Conservation (phyloP, 208 protist species). For the Leishmania turanica region DNA sequence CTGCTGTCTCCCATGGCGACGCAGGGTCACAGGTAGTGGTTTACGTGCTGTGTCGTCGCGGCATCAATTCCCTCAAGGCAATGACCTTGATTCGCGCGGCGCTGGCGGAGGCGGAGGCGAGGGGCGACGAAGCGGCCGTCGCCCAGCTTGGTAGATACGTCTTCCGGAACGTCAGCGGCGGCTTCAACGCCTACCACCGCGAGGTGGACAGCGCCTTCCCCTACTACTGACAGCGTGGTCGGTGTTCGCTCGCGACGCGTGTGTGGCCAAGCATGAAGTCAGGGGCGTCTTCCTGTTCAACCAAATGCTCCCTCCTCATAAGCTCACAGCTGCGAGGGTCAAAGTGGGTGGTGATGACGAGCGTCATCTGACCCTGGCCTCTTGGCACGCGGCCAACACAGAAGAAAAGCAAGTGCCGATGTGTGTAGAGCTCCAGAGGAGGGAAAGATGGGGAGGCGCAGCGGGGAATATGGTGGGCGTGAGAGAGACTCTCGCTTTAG, state of each 20-base stretch:
- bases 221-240: slow-evolving; percentile 50
- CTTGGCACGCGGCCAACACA: neutral
- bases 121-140: neutral
- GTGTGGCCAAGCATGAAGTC: neutral
- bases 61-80: slow-evolving; percentile 64
- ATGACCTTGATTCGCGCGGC: slow-evolving; percentile 43
- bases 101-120: slow-evolving; percentile 2
- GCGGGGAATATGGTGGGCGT: neutral
- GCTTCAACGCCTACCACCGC: slow-evolving; percentile 74
- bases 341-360: neutral
- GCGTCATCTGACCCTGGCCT: neutral
- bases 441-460: neutral
- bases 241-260: neutral
- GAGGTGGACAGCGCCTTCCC: slow-evolving; percentile 69
- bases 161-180: slow-evolving; percentile 79
- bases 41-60: slow-evolving; percentile 85
- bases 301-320: neutral
- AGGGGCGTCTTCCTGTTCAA: neutral
- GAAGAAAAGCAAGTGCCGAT: neutral
- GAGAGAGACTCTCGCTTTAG: slow-evolving; percentile 4
- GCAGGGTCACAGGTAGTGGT: slow-evolving; percentile 3
- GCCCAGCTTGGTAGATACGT: slow-evolving; percentile 3
- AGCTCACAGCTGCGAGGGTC: neutral
- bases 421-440: neutral
- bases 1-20: neutral